Evolutionary conservation across 108 stramenopile species (phyloP), one percentile per base, ranked within the genome.

Genomic region (Fragilaria crotonensis): DNA sequence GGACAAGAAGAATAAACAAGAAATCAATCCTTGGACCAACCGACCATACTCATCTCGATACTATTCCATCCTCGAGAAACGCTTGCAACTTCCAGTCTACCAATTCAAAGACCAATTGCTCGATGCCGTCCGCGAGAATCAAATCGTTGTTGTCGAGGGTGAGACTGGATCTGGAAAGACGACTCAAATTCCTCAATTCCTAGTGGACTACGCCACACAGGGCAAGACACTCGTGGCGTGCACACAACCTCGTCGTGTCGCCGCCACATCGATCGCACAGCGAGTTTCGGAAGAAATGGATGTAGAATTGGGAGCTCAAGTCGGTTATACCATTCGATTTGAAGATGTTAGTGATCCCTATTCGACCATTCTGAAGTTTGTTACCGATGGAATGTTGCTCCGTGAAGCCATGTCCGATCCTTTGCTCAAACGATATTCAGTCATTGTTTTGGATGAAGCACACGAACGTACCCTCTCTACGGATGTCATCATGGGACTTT

Each of bases 221-320:
- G 87, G 87, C 5, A 51, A 67, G 53, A 83, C 68, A 11, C 73
- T 71, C 31, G 88, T 99, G 33, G 95, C 90, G n/a, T 99, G 99
- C 60, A 99, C 99, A 14, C 99, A 99, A 76, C 99, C 99, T 3
- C 81, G 99, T 31, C 79, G 99, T 48, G 97, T 99, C 50, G 99
- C 99, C 5, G 99, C 99, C 28, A 98, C 97, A 52, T 84, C 79
- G 61, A 97, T 99, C 57, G 99, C 99, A 19, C 59, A 70, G 26
- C 97, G 99, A 70, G 99, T 99, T 4, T 79, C 97, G 21, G 99
- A 99, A 25, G 99, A 99, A 72, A 97, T 99, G 97, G 99, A 99
- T 78, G 97, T 98, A 0, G 59, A 73, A 48, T 75, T 99, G 27
- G 99, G 99, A 1, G 61, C 78, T 32, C 85, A 97, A 56, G 99